Evolutionary conservation across 306 rosid species (phyloP), one percentile per base, ranked within the genome.

Genomic region (Boehmeria nivea): DNA sequence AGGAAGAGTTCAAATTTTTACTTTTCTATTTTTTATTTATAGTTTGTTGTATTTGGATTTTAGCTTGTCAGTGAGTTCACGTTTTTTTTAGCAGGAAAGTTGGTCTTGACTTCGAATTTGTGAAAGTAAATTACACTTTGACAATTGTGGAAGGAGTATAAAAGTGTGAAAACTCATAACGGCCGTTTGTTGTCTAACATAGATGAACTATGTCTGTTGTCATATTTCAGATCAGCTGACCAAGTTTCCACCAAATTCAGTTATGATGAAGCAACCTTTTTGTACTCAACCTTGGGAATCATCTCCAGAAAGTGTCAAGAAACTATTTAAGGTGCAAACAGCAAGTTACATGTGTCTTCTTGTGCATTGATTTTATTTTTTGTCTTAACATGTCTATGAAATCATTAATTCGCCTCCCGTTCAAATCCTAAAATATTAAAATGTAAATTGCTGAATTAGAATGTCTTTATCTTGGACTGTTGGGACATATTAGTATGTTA

Each of bases 261-360:
- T 91, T 55, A 81, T 67, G 87, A 87, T 87, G 99, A 91, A 81
- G 87, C 89, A 78, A 44, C 96, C 96, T 60, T 78, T 87, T 63
- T 72, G 71, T 72, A 75, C 65, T 73, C 95, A 79, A 63, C 94
- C 99, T 59, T 87, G 99, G 99, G 87, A 77, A 65, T 83, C 93
- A 46, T 87, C 95, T 67, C 74, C 79, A 50, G 88, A 81, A 64
- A 75, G 72, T 66, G 85, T 80, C 69, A 91, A 87, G 86, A 85
- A 87, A 73, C 68, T 91, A 48, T 91, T 91, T 46, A 91, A 91
- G 99, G 99, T 91, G 36, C 36, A 31, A n/a, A n/a, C 9, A 31
- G 9, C 36, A 31, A 31, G 9, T 10, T 31, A 31, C 5, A 4
- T 10, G 36, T 10, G 9, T 31, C 9, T 10, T 31, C 36, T 31